Evolutionary conservation across 129 eudicot genomes (phyloP).

Genomic region (Chrysanthemum seticuspe): DNA sequence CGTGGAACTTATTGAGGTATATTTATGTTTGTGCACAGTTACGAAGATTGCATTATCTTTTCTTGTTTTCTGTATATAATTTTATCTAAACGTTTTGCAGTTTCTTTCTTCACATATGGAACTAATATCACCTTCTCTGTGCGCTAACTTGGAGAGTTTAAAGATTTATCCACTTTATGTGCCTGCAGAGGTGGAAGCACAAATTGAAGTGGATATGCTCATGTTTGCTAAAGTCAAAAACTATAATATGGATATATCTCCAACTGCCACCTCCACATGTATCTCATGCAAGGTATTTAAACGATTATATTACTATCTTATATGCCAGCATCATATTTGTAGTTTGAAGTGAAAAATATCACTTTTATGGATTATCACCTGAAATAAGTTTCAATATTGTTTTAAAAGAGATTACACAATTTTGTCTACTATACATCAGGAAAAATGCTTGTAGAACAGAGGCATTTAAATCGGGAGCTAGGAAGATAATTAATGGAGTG

Average conservation of each 20-base stretch:
- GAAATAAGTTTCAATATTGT: not conserved
- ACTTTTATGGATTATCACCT: not conserved
- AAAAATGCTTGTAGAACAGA: no score
- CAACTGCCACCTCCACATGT: not conserved
- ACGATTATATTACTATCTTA: not conserved
- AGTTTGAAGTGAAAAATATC: not conserved
- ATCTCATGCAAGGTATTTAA: slow-evolving; percentile 3
- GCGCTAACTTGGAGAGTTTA: not conserved
- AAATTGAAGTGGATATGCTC: not conserved
- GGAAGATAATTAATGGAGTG: not conserved
- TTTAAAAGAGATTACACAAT: no score
- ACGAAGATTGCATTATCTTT: not conserved
- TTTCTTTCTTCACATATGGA: not conserved
- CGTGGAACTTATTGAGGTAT: slow-evolving; percentile 16
- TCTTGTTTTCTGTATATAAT: not conserved
- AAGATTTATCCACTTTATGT: not conserved
- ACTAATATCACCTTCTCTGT: not conserved
- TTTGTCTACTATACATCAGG: no score
- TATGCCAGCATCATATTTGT: no score
- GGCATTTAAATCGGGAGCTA: not conserved
- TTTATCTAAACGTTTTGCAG: not conserved
- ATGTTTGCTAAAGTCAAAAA: not conserved
- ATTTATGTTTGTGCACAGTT: not conserved
- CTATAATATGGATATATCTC: not conserved
- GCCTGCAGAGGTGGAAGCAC: not conserved